These are phyloP conservation scores for Leucosporidium scottii DNA, from an alignment of 768 basidiomycete genomes.

Conservation along the genomic window DNA sequence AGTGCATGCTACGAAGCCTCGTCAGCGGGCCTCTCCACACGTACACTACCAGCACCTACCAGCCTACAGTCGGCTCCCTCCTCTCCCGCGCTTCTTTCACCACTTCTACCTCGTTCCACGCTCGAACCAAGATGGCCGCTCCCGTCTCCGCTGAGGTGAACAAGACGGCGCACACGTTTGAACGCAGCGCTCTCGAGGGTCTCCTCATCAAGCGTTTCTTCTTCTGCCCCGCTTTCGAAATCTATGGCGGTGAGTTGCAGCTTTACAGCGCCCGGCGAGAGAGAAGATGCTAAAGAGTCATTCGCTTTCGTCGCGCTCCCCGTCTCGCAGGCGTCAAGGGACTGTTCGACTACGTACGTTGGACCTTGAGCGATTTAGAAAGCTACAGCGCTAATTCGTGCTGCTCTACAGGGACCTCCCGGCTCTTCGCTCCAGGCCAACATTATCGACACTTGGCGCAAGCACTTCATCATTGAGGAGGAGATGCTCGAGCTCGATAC, in stretches of 20 bases:
- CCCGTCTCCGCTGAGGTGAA: conserved; percentile 13
- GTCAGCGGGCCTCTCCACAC: no score
- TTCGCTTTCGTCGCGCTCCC: not conserved
- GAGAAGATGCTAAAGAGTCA: not conserved
- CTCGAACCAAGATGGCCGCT: no score
- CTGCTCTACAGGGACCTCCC: conserved; percentile 59
- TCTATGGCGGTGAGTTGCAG: conserved; percentile 78
- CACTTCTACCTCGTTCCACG: no score
- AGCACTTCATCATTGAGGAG: conserved; percentile 97
- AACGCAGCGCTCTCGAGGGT: conserved; percentile 75
- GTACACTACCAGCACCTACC: no score
- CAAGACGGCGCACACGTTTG: conserved; percentile 53
- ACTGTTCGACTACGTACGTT: conserved; percentile 71
- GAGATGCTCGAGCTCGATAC: conserved; percentile 98
- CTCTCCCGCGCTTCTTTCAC: no score
- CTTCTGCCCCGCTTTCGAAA: conserved; percentile 96
- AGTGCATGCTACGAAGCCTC: no score
- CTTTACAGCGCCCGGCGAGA: not conserved
- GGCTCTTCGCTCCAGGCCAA: conserved; percentile 94
- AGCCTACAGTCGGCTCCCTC: no score
- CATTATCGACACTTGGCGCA: conserved; percentile 91
- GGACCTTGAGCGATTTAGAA: not conserved
- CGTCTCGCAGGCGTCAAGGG: conserved; percentile 73
- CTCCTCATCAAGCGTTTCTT: conserved; percentile 87
- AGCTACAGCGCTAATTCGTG: not conserved